phyloP scores from a whole-genome alignment of 108 stramenopile species.

The Cyclotella distinguenda region DNA sequence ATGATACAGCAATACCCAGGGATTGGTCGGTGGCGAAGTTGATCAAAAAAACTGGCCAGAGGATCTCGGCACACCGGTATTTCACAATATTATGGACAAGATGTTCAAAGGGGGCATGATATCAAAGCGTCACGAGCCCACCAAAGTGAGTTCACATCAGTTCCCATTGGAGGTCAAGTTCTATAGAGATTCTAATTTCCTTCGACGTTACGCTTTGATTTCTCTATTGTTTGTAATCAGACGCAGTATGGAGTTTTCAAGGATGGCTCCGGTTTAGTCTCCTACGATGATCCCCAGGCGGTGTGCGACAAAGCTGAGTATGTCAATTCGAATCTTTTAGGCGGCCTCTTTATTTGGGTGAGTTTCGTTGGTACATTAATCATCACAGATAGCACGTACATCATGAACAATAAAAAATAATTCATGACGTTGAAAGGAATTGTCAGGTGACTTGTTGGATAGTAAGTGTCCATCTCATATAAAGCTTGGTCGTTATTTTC shows the following conservation, averaged over 20 bases:
- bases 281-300: constrained; percentile 47
- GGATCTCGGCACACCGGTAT: constrained; percentile 42
- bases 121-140: constrained; percentile 37
- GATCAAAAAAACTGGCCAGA: constrained; percentile 42
- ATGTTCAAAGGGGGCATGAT: constrained; percentile 24
- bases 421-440: too few relatives aligned
- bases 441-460: constrained; percentile 11
- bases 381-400: too few relatives aligned
- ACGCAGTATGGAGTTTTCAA: constrained; percentile 41
- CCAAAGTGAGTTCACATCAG: constrained; percentile 6
- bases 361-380: constrained; percentile 18
- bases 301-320: constrained; percentile 48
- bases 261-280: constrained; percentile 46
- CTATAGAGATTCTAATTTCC: too few relatives aligned
- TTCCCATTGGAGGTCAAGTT: background rate
- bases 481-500: background rate
- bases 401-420: too few relatives aligned
- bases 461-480: background rate
- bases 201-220: too few relatives aligned
- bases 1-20: constrained; percentile 18
- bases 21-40: constrained; percentile 14
- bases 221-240: too few relatives aligned
- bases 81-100: constrained; percentile 43
- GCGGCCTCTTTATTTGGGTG: constrained; percentile 47
- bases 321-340: constrained; percentile 33